Evolutionary conservation across 2,329 filamentous ascomycete species (phyloP), one percentile per base, ranked within the genome.

Genomic region (Trichophyton equinum): DNA sequence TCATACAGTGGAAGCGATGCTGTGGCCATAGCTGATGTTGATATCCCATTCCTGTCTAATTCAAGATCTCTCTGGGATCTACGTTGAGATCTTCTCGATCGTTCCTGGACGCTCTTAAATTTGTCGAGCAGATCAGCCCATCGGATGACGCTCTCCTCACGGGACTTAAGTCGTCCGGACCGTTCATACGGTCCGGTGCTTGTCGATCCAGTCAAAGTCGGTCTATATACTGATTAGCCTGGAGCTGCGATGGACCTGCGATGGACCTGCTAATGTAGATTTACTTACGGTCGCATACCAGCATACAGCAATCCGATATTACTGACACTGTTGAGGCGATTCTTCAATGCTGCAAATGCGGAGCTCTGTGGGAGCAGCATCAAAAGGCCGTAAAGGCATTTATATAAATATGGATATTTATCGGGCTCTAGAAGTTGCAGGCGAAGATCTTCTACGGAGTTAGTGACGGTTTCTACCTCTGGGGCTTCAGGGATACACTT

Each of bases 351-450:
- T 30, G 91, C 94, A 75, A 99, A 99, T 7, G 94, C 95, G 30
- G 91, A 95, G 15, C 92, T 97, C 75, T 99, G 94, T 0, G 94
- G 94, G n/a, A 99, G 82, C 18, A 99, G 85, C 94, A 99, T 99
- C 60, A 99, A 80, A 53, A 99, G 83, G 8, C 94, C 94, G 70
- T 97, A 99, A 57, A 99, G 84, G 74, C 94, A 99, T 76, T 96
- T 96, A 79, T 99, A 97, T 1, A 99, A 79, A 71, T 95, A 89
- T 1, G 94, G 94, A 67, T 92, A 92, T 72, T 88, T 91, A 71
- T 99, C 95, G 0, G 94, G 94, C 71, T 99, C 94, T 7, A 99
- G 82, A 8, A 99, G 82, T 71, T 99, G 94, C 58, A 99, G 85
- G 49, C 94, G 89, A 55, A 99, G 84, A 74, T 97, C 91, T 95